A percentile compares a stretch with the other conserved stretches of the same genome.
Conservation (phyloP, 345 rosid genomes). For the Nephelium lappaceum region DNA sequence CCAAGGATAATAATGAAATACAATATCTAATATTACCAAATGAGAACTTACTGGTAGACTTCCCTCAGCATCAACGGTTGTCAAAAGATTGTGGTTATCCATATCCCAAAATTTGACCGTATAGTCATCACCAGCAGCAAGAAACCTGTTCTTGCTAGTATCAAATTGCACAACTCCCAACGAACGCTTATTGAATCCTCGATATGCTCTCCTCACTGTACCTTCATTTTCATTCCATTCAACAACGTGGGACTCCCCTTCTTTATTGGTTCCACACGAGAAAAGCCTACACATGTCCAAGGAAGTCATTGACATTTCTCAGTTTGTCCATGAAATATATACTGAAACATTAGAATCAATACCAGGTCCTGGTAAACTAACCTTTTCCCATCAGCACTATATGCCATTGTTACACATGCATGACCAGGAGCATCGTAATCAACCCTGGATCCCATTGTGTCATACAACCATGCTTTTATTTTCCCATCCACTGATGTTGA, state of each 20-base stretch:
- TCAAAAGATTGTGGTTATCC: constrained; percentile 37
- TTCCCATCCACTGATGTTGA: constrained; percentile 5
- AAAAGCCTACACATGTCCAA: constrained; percentile 34
- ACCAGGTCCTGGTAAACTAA: constrained; percentile 8
- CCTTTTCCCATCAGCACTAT: constrained; percentile 48
- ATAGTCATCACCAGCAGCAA: constrained; percentile 51
- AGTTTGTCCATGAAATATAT: constrained; percentile 2
- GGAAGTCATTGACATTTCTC: not conserved
- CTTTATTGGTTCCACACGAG: constrained; percentile 48
- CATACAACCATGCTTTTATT: constrained; percentile 42
- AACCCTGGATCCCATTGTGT: constrained; percentile 37
- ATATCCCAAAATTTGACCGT: constrained; percentile 49
- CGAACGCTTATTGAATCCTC: constrained; percentile 44
- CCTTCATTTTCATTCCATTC: constrained; percentile 62
- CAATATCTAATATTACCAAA: not conserved
- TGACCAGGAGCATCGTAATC: constrained; percentile 47
- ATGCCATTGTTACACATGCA: constrained; percentile 39
- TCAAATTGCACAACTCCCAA: constrained; percentile 47
- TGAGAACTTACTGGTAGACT: constrained; percentile 39
- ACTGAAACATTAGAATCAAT: not conserved
- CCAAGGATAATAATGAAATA: not conserved
- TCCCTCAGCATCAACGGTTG: constrained; percentile 39
- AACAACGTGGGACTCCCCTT: constrained; percentile 45
- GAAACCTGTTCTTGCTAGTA: constrained; percentile 35
- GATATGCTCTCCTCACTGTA: constrained; percentile 36